Evolutionary conservation across 257 asterid genomes (phyloP), one percentile per base, ranked within the genome.

Genomic region (Jacaranda copaia): DNA sequence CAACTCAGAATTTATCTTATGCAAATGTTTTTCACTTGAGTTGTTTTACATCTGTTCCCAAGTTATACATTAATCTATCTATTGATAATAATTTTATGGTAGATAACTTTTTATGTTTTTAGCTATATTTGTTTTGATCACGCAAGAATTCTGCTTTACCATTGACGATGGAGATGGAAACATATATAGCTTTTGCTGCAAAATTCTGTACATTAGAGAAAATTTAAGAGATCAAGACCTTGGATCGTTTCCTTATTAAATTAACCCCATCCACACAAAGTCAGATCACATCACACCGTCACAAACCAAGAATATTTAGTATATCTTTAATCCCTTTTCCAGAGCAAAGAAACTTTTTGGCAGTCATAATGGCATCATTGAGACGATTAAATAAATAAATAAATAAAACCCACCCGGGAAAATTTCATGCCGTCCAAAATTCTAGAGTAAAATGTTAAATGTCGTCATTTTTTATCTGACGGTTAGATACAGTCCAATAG

Each of bases 251-350:
- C 42, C 68, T 56, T 58, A 25, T 20, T 58, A 8, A 18, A 58
- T 20, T 2, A 58, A 1, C n/a, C 10, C 10, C 40, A 58, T 56
- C 62, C 18, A 55, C 51, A 14, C 57, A 48, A 68, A 20, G 73
- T 18, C 62, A 66, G 25, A 25, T 25, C 32, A 25, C 32, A 25
- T 25, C 32, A 25, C 32, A 25, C 60, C 42, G 59, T 56, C 25
- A 56, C 6, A 67, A 65, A 76, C 10, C 42, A n/a, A 9, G 61
- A 66, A 76, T 12, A 76, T 36, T 56, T 40, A 76, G 68, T 18
- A 65, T 15, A 72, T 72, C 66, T 72, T 42, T 5, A 43, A 42
- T 5, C 5, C 61, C 18, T 58, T 58, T 57, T 0, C 4, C 18
- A 12, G 6, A 0, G 61, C 40, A 39, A 16, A 64, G 12, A 64